Base-by-base conservation (phyloP, 2,329 filamentous ascomycete species). In the Trichoderma sp. region DNA sequence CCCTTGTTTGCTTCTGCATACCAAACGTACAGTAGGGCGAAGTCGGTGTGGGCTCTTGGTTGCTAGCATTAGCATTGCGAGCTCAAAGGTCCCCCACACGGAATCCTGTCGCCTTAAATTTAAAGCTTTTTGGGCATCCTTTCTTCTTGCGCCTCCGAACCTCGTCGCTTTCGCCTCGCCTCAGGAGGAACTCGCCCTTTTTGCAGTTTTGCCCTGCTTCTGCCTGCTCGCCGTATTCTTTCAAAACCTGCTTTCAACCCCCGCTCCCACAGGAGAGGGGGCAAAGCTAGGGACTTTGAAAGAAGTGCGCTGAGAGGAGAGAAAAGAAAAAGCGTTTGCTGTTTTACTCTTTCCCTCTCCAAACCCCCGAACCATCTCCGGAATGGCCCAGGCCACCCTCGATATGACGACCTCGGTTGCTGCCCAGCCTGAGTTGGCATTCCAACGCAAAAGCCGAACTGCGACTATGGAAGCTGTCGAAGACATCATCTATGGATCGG, bases 401-500 rank as follows among this genome's bases (percentile, higher is more conserved):
- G 68, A 73, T 24, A 71, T 72, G 64, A 72, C 73, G 34, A 56
- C 64, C 39, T 53, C 70, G 24, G 63, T 47, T 36, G 66, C 73
- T 67, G 71, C 74, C 67, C 69, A 77, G 62, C 67, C 78, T 43
- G 75, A 76, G n/a, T 72, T 82, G 51, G 74, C 77, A 21, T 72
- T 80, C 51, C 79, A 77, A 67, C 75, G 79, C 65, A 84, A 80
- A 74, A 82, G 84, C 32, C 67, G 67, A 28, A 62, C 67, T 7
- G 84, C 85, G 34, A 80, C 83, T 11, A 82, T 85, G 76, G 92
- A 96, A 78, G 93, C 93, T 6, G 78, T 95, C 53, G 95, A 97
- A 81, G 95, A 98, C 79, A 89, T 99, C 71, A 79, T 91, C 12
- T 98, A 94, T 81, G 96, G 96, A 80, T 98, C 95, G 72, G 89